Percentiles rank a stretch among this genome's conserved stretches.
These are phyloP conservation scores for Cronartium quercuum DNA, from an alignment of 1,284 basidiomycete genomes.

Conservation along the genomic window DNA sequence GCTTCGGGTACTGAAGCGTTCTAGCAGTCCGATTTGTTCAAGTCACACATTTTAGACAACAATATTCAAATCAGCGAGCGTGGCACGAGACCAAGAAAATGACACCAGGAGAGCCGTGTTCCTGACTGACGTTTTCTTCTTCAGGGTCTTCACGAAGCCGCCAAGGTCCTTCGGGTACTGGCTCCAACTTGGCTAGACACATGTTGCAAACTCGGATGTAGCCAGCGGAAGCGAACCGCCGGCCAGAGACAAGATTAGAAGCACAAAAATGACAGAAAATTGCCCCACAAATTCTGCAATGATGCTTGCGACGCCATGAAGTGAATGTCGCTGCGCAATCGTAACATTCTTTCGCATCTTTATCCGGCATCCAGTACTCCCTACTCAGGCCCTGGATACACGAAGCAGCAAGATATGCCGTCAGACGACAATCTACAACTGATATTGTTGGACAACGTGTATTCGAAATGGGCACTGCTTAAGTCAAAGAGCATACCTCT, in stretches of 20 bases:
- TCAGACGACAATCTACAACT: not conserved
- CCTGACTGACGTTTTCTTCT: slow-evolving; percentile 22
- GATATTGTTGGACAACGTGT: not conserved
- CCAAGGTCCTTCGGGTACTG: slow-evolving; percentile 8
- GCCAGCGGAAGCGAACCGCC: slow-evolving; percentile 45
- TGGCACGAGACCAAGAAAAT: not conserved
- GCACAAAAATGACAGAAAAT: slow-evolving; percentile 49
- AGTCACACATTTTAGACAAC: not conserved
- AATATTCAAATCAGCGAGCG: too few species aligned
- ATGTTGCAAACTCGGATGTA: slow-evolving; percentile 48
- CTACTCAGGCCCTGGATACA: slow-evolving; percentile 61
- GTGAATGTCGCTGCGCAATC: slow-evolving; percentile 87
- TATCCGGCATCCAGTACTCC: slow-evolving; percentile 97
- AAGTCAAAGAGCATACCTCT: not conserved
- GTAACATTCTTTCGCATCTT: slow-evolving; percentile 89
- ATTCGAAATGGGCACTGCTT: not conserved
- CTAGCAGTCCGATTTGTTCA: not conserved
- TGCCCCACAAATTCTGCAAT: slow-evolving; percentile 78
- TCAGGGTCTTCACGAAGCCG: slow-evolving; percentile 22
- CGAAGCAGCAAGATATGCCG: slow-evolving; percentile 41
- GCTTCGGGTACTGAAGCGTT: slow-evolving; percentile 3
- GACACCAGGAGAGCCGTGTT: not conserved
- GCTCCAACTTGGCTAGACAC: slow-evolving; percentile 47
- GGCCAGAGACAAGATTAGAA: slow-evolving; percentile 47
- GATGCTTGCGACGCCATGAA: slow-evolving; percentile 85